Evolutionary conservation across 371 early-diverging fungal genomes (phyloP), one percentile per base, ranked within the genome.

Genomic region (Mucor saturninus): DNA sequence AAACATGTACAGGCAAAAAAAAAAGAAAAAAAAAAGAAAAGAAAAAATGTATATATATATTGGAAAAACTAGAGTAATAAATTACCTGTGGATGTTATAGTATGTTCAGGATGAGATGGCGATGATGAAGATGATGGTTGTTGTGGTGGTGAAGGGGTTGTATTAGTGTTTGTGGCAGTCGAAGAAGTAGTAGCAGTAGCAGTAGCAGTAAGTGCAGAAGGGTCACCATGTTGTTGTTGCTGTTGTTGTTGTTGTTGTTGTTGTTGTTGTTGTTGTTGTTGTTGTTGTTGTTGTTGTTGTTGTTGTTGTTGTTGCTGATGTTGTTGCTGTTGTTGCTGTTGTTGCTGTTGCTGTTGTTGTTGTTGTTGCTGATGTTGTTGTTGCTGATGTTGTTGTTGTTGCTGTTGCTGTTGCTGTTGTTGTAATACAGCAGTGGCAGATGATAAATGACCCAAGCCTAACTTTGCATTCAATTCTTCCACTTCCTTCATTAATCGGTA

Each of bases 391-490:
- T 46, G 46, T n/a, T 56, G 45, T 45, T 56, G 56, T 5, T 56
- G 56, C 7, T 50, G 46, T 30, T 57, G 46, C n/a, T 56, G 56
- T 5, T 56, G 56, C 9, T 56, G 56, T 6, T 56, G 56, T 15
- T 35, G 31, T 10, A 48, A 37, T 31, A 56, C 29, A 49, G 48
- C 49, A 30, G 50, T 30, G 13, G 50, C 30, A 50, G 65, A 62
- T 54, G 71, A 71, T 66, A 67, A 73, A 69, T 69, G 83, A 35
- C 72, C 75, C 64, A 71, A 86, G 69, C 85, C 83, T 48, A 92
- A 68, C 65, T 88, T 90, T 37, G 87, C 89, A 59, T 87, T 87
- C 46, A 90, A 73, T 61, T 89, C 88, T 62, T 89, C 85, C 3
- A 86, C 86, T 55, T 86, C 84, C 62, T 84, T 84, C 79, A 86